A percentile compares a stretch with the other conserved stretches of the same genome.
These are phyloP conservation scores for Mortierella sp. DNA, from an alignment of 371 early-diverging fungal species.

Conservation along the genomic window DNA sequence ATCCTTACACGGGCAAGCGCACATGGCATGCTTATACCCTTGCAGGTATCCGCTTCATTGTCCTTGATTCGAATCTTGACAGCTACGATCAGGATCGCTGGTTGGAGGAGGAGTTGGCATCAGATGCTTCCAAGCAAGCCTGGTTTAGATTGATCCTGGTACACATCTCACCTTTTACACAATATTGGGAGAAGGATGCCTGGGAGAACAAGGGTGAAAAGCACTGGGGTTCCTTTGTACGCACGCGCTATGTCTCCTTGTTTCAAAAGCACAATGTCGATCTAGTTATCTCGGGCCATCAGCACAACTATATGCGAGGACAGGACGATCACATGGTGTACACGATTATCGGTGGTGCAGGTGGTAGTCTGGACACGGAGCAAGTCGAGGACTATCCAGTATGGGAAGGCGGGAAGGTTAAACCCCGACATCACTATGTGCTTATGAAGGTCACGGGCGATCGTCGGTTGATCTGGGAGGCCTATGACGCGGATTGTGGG, in stretches of 20 bases:
- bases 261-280: constrained; percentile 78
- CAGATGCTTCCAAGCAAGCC: constrained; percentile 66
- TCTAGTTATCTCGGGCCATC: constrained; percentile 85
- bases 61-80: constrained; percentile 80
- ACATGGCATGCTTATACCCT: constrained; percentile 76
- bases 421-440: constrained; percentile 49
- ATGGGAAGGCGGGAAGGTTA: constrained; percentile 42
- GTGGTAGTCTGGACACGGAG: constrained; percentile 77
- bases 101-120: constrained; percentile 69
- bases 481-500: constrained; percentile 55
- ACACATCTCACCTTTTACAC: constrained; percentile 85
- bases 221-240: constrained; percentile 80
- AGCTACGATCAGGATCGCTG: constrained; percentile 72
- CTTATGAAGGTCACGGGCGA: constrained; percentile 56
- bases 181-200: constrained; percentile 82
- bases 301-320: constrained; percentile 84
- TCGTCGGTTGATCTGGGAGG: constrained; percentile 53
- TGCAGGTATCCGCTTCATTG: constrained; percentile 74
- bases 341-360: constrained; percentile 84
- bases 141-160: constrained; percentile 77
- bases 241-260: constrained; percentile 74
- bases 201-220: constrained; percentile 77
- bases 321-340: constrained; percentile 66
- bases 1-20: constrained; percentile 62
- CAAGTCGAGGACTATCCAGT: constrained; percentile 71